These are phyloP conservation scores for Chlamydomonas applanata DNA, from an alignment of 139 green algal genomes.

Conservation along the genomic window DNA sequence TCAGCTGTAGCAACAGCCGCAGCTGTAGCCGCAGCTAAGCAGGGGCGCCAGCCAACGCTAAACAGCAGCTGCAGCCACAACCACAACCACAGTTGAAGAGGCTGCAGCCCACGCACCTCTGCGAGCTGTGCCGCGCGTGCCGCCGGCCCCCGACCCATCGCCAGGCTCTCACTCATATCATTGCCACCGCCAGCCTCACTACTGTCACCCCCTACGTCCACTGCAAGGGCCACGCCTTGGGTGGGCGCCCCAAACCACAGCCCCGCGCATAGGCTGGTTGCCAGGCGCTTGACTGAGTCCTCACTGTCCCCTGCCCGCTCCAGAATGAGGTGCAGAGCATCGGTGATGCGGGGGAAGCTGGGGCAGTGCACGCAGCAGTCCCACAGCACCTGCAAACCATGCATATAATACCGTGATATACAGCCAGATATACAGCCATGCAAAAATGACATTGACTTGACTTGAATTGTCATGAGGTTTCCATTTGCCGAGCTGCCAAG, in stretches of 20 bases:
- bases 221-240: neutral
- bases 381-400: conserved; percentile 67
- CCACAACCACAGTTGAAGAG: too few relatives aligned
- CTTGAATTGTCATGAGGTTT: too few relatives aligned
- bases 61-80: too few relatives aligned
- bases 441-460: too few relatives aligned
- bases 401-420: too few relatives aligned
- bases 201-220: conserved; percentile 8
- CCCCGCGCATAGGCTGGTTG: conserved; percentile 11
- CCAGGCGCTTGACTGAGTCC: conserved; percentile 19
- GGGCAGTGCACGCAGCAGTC: conserved; percentile 65
- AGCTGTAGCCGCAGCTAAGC: too few relatives aligned
- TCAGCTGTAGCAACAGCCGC: neutral
- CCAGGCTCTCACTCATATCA: neutral
- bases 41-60: too few relatives aligned
- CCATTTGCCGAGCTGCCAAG: too few relatives aligned
- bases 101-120: too few relatives aligned
- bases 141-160: neutral
- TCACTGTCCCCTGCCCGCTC: conserved; percentile 7
- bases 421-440: too few relatives aligned
- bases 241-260: conserved; percentile 41
- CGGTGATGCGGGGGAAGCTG: conserved; percentile 29
- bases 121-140: conserved; percentile 45
- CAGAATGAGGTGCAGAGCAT: conserved; percentile 66
- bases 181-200: neutral